phyloP scores from a whole-genome alignment of 1,139 yeast species.

The Meyerozyma carpophila region DNA sequence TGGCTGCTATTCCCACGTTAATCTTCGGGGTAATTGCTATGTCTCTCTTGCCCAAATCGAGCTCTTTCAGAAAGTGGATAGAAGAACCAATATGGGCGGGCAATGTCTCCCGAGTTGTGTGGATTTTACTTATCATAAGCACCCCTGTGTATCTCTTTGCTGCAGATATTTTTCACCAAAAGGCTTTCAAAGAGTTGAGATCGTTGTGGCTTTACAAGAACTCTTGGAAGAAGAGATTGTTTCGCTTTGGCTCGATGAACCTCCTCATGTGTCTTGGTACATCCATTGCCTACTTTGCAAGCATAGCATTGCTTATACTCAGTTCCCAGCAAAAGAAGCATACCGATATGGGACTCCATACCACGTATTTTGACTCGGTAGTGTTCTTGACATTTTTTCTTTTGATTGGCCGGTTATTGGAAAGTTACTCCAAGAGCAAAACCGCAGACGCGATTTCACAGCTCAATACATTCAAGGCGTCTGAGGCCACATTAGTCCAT shows the following conservation, averaged over 20 bases:
- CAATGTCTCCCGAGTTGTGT: constrained; percentile 54
- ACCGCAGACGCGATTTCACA: constrained; percentile 62
- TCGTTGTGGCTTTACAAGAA: constrained; percentile 55
- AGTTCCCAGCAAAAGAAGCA: constrained; percentile 35
- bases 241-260: constrained; percentile 76
- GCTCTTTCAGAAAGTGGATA: constrained; percentile 46
- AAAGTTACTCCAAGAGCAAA: constrained; percentile 58
- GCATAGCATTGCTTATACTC: constrained; percentile 51
- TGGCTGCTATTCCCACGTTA: constrained; percentile 64
- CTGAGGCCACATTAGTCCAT: constrained; percentile 45
- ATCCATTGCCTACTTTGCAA: constrained; percentile 63
- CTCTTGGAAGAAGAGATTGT: constrained; percentile 50
- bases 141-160: constrained; percentile 75
- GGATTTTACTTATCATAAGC: constrained; percentile 60
- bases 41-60: constrained; percentile 48
- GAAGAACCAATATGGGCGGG: constrained; percentile 64
- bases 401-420: constrained; percentile 64
- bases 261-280: constrained; percentile 70
- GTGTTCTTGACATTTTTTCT: constrained; percentile 69
- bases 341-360: constrained; percentile 42
- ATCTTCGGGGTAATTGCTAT: constrained; percentile 64
- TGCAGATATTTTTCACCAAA: constrained; percentile 66
- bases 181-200: constrained; percentile 55
- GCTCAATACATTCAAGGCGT: constrained; percentile 47
- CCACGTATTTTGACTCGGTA: constrained; percentile 74